phyloP scores from a whole-genome alignment of 1,139 yeast genomes.

The Chernovozyma aurita region DNA sequence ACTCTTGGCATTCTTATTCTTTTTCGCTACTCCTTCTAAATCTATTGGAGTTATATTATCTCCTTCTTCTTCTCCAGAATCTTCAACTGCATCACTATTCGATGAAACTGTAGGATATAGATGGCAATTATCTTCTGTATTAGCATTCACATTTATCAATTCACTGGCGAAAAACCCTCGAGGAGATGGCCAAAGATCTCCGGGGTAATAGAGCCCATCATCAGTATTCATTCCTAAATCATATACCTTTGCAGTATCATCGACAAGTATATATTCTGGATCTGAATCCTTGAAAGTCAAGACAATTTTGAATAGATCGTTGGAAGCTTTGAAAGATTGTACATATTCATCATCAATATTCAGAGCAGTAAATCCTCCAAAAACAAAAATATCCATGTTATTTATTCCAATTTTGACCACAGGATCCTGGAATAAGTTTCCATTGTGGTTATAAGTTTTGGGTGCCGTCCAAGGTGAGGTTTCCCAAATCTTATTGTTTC shows the following conservation, averaged over 20 bases:
- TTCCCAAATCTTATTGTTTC: neutral
- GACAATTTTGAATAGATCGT: constrained; percentile 36
- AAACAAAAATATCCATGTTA: constrained; percentile 23
- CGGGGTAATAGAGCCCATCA: neutral
- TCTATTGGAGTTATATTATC: neutral
- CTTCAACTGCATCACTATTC: constrained; percentile 3
- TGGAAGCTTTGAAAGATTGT: constrained; percentile 26
- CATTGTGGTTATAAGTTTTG: neutral
- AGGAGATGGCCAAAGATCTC: constrained; percentile 28
- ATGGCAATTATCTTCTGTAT: constrained; percentile 20
- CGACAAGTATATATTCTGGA: constrained; percentile 11
- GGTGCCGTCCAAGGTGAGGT: neutral
- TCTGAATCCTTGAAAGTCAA: constrained; percentile 14
- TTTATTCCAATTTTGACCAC: neutral
- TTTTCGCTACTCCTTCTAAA: neutral
- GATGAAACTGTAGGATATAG: constrained; percentile 8
- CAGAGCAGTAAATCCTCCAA: constrained; percentile 36
- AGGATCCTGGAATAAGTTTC: neutral
- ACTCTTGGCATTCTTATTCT: neutral
- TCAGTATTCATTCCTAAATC: constrained; percentile 2
- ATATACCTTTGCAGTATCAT: constrained; percentile 10
- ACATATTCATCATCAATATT: constrained; percentile 11
- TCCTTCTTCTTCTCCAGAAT: constrained; percentile 3
- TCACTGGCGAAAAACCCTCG: constrained; percentile 40
- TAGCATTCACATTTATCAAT: constrained; percentile 22